These are phyloP conservation scores for Talaromyces piceae DNA, from an alignment of 2,329 filamentous ascomycete species.

Conservation along the genomic window DNA sequence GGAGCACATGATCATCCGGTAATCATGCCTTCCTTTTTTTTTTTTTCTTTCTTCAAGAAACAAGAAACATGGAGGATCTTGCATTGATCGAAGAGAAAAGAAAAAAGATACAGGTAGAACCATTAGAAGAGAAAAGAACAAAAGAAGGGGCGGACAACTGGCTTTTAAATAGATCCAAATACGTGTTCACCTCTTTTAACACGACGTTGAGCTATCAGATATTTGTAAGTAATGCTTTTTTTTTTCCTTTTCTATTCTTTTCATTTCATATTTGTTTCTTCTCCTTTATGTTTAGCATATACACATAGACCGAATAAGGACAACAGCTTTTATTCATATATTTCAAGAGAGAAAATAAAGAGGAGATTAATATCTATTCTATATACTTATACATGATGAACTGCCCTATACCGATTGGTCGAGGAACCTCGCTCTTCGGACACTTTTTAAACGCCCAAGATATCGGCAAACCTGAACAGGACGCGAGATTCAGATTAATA, in stretches of 20 bases:
- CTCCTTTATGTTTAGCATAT: too few relatives aligned
- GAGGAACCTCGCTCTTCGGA: too few relatives aligned
- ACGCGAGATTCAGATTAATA: too few relatives aligned
- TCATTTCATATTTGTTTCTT: too few relatives aligned
- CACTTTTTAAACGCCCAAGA: too few relatives aligned
- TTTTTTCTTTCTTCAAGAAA: neutral
- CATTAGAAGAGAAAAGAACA: neutral
- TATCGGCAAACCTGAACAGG: too few relatives aligned
- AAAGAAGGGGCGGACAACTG: neutral
- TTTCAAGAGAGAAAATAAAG: neutral
- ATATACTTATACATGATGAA: slow-evolving; percentile 1
- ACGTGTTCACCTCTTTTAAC: neutral
- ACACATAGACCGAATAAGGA: neutral
- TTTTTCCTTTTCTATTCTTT: neutral
- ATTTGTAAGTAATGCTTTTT: neutral
- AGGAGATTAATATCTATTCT: slow-evolving; percentile 9
- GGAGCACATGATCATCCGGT: slow-evolving; percentile 54
- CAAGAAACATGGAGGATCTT: neutral
- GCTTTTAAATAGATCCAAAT: neutral
- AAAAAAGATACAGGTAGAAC: neutral
- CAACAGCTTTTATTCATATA: too few relatives aligned
- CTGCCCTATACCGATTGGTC: too few relatives aligned
- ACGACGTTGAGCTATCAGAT: neutral
- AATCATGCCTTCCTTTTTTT: neutral
- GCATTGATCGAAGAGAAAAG: neutral